Conservation (phyloP, 2,329 filamentous ascomycete genomes). For the Phyllosticta citrichinensis region DNA sequence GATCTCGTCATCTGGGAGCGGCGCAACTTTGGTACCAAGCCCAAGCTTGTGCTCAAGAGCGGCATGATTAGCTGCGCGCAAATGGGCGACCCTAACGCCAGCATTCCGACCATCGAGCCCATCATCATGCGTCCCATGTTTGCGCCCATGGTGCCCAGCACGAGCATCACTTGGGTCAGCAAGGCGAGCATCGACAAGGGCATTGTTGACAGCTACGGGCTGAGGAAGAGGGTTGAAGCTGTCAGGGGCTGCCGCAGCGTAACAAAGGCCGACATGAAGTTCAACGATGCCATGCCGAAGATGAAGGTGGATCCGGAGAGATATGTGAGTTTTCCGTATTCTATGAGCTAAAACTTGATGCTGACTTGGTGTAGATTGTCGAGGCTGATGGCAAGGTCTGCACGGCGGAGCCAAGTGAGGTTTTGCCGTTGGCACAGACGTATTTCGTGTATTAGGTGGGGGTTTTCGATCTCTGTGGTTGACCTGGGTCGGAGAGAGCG, state of each 20-base stretch:
- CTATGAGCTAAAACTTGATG: not conserved
- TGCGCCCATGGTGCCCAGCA: slow-evolving; percentile 58
- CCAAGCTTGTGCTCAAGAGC: slow-evolving; percentile 70
- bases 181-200: slow-evolving; percentile 59
- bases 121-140: slow-evolving; percentile 81
- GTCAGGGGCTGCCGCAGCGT: slow-evolving; percentile 67
- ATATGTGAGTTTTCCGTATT: slow-evolving; percentile 46
- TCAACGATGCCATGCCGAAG: slow-evolving; percentile 69
- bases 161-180: slow-evolving; percentile 77
- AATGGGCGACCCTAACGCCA: slow-evolving; percentile 54
- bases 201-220: slow-evolving; percentile 57
- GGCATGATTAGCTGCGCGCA: slow-evolving; percentile 73
- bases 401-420: slow-evolving; percentile 59
- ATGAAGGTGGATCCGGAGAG: slow-evolving; percentile 90
- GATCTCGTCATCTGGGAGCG: slow-evolving; percentile 85
- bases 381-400: slow-evolving; percentile 73
- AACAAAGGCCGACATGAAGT: slow-evolving; percentile 82
- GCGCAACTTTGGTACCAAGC: slow-evolving; percentile 79
- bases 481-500: too few relatives aligned
- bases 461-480: not conserved
- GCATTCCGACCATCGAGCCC: slow-evolving; percentile 78
- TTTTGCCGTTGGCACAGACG: slow-evolving; percentile 64
- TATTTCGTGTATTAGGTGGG: slow-evolving; percentile 60
- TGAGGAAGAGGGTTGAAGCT: slow-evolving; percentile 70
- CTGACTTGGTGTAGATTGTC: slow-evolving; percentile 40